phyloP scores from a whole-genome alignment of 495 filamentous ascomycete species.

The Viridothelium virens region DNA sequence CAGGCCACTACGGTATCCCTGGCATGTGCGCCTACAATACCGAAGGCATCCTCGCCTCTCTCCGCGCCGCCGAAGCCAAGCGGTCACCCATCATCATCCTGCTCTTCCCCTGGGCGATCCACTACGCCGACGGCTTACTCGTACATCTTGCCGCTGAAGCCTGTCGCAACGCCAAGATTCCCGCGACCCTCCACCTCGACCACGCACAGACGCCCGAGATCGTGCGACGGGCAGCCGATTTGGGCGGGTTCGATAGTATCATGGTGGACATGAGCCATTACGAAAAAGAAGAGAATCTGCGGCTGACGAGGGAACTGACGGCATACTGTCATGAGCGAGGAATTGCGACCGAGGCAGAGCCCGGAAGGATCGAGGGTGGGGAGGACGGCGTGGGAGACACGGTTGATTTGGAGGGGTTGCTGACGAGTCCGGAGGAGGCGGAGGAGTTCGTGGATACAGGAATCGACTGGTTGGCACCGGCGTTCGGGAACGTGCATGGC shows the following conservation, averaged over 20 bases:
- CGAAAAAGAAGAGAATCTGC: slow-evolving; percentile 72
- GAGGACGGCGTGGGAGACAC: slow-evolving; percentile 79
- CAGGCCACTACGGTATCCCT: slow-evolving; percentile 60
- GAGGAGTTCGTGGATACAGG: slow-evolving; percentile 69
- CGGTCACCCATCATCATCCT: slow-evolving; percentile 70
- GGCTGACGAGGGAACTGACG: slow-evolving; percentile 61
- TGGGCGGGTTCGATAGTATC: slow-evolving; percentile 28
- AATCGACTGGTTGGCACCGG: slow-evolving; percentile 75
- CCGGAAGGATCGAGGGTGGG: slow-evolving; percentile 73
- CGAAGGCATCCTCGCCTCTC: slow-evolving; percentile 70
- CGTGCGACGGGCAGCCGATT: slow-evolving; percentile 25
- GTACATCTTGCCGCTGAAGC: slow-evolving; percentile 59
- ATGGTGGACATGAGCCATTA: slow-evolving; percentile 50
- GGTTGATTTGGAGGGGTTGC: slow-evolving; percentile 59
- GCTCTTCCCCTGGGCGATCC: slow-evolving; percentile 78
- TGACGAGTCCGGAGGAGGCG: slow-evolving; percentile 74
- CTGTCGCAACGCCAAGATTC: slow-evolving; percentile 47
- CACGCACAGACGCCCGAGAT: slow-evolving; percentile 32
- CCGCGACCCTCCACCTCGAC: slow-evolving; percentile 31
- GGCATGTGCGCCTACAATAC: slow-evolving; percentile 84
- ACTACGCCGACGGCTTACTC: slow-evolving; percentile 58
- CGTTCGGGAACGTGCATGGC: slow-evolving; percentile 82
- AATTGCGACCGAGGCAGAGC: slow-evolving; percentile 74
- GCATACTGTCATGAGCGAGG: slow-evolving; percentile 64
- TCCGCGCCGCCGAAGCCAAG: slow-evolving; percentile 68